phyloP scores from a whole-genome alignment of 23 red algal genomes.

The Chondrus crispus region DNA sequence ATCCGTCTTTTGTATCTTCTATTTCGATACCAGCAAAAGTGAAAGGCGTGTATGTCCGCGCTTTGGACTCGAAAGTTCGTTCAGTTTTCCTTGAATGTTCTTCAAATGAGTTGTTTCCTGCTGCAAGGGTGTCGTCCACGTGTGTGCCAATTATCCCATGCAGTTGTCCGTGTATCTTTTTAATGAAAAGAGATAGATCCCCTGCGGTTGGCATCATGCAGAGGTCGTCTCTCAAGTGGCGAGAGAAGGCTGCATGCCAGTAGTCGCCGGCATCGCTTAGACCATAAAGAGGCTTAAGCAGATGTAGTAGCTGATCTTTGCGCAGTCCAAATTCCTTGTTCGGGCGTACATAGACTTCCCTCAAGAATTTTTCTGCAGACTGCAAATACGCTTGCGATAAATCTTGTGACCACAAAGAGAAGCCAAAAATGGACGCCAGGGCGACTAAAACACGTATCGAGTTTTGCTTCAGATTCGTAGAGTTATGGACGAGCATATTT shows the following conservation, averaged over 20 bases:
- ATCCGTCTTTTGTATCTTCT: background rate
- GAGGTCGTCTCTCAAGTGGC: background rate
- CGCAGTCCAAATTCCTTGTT: background rate
- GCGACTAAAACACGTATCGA: background rate
- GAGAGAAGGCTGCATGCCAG: background rate
- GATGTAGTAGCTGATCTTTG: background rate
- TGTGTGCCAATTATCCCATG: background rate
- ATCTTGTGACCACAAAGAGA: conserved; percentile 13
- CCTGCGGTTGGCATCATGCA: background rate
- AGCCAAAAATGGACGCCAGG: conserved; percentile 16
- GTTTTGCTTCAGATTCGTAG: background rate
- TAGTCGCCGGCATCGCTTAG: conserved; percentile 6
- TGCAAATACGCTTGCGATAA: conserved; percentile 9
- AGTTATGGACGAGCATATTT: background rate
- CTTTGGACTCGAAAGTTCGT: background rate
- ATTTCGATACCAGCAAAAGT: background rate
- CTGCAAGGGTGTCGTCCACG: conserved; percentile 10
- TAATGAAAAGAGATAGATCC: background rate
- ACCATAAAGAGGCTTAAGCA: conserved; percentile 24
- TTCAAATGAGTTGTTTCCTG: background rate
- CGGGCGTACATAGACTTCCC: background rate
- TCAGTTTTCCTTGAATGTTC: background rate
- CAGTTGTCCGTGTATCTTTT: background rate
- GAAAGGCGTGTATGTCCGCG: background rate
- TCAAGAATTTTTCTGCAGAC: background rate